Conservation (phyloP, 257 asterid genomes). For the Misopates orontium region DNA sequence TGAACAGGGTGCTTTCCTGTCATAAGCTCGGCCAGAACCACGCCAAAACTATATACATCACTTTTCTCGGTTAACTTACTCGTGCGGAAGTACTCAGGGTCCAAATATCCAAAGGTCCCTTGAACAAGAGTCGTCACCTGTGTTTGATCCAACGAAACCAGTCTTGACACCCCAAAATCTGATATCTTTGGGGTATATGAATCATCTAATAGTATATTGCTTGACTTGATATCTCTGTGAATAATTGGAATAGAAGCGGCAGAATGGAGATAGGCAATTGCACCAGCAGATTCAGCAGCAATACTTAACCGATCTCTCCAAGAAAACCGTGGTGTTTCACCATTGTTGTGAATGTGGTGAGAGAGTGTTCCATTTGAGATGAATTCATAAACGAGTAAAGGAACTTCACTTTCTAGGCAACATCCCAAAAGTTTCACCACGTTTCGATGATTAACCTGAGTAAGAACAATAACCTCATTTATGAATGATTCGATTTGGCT, state of each 20-base stretch:
- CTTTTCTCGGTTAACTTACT: conserved; percentile 36
- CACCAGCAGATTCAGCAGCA: conserved; percentile 43
- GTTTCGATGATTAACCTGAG: conserved; percentile 38
- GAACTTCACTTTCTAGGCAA: conserved; percentile 42
- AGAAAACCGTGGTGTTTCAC: conserved; percentile 28
- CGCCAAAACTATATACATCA: conserved; percentile 41
- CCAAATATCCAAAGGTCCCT: conserved; percentile 44
- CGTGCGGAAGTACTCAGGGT: conserved; percentile 38
- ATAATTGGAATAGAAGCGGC: conserved; percentile 41
- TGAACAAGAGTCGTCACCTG: conserved; percentile 35
- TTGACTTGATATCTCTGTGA: conserved; percentile 43
- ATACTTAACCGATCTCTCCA: conserved; percentile 33
- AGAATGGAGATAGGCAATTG: conserved; percentile 42
- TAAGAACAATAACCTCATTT: conserved; percentile 36
- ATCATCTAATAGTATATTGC: conserved; percentile 34
- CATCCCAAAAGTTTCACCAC: conserved; percentile 39
- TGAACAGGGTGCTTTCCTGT: conserved; percentile 35
- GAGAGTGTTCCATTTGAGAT: conserved; percentile 31
- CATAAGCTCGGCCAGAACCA: conserved; percentile 45
- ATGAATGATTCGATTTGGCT: conserved; percentile 39
- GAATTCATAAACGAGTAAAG: conserved; percentile 35
- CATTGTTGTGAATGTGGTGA: conserved; percentile 33
- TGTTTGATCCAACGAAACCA: conserved; percentile 37
- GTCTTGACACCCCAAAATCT: conserved; percentile 40
- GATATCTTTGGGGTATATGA: conserved; percentile 31